phyloP scores from a whole-genome alignment of 208 protist genomes.

The Lotmaria passim region DNA sequence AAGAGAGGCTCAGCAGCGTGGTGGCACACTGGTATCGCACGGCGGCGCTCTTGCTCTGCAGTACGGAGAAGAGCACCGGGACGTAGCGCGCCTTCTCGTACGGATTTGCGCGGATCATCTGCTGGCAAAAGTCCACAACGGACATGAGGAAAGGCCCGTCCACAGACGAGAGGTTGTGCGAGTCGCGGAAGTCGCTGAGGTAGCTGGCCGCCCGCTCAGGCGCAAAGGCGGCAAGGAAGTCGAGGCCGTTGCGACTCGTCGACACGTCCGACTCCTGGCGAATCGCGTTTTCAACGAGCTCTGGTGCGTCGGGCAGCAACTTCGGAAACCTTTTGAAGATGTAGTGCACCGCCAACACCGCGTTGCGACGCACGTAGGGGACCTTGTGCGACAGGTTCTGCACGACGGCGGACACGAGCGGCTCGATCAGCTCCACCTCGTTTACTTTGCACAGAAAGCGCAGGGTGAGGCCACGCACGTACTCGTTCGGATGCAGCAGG shows the following conservation, averaged over 20 bases:
- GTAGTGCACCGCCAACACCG: conserved; percentile 95
- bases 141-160: conserved; percentile 94
- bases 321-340: conserved; percentile 95
- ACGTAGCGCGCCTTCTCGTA: conserved; percentile 95
- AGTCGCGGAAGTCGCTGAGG: conserved; percentile 89
- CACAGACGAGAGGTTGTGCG: conserved; percentile 66
- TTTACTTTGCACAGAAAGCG: conserved; percentile 98
- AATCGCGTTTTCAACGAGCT: conserved; percentile 96
- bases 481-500: conserved; percentile 98
- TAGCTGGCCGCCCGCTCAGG: conserved; percentile 95
- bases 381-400: conserved; percentile 95
- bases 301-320: conserved; percentile 97
- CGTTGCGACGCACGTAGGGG: conserved; percentile 97
- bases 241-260: conserved; percentile 97
- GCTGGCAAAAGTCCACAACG: conserved; percentile 83
- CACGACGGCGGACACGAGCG: conserved; percentile 95
- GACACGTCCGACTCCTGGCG: conserved; percentile 89
- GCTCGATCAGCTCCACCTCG: conserved; percentile 97
- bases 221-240: conserved; percentile 97
- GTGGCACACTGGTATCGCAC: conserved; percentile 96
- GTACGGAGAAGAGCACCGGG: conserved; percentile 93
- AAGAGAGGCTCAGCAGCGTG: conserved; percentile 95
- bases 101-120: conserved; percentile 86
- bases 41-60: conserved; percentile 92
- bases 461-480: conserved; percentile 96